Evolutionary conservation across 768 basidiomycete genomes (phyloP), one percentile per base, ranked within the genome.

Genomic region (Galerina marginata): DNA sequence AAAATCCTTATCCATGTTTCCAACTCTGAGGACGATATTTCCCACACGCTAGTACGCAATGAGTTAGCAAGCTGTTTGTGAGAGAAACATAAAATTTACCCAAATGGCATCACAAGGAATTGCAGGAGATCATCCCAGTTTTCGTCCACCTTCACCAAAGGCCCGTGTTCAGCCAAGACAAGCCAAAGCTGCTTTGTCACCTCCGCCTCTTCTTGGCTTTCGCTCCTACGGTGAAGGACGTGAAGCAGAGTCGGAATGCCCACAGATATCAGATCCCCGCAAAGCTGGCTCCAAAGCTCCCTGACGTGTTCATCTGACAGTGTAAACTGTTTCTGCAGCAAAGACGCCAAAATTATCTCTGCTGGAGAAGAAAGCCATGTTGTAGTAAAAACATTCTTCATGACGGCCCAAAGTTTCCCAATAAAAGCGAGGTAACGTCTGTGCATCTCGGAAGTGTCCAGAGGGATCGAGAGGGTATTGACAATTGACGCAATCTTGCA

Each of bases 181-280:
- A 58, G 67, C 88, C 88, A 89, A 20, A 87, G 68, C 48, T 79
- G 74, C 36, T 81, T 79, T 29, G 74, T 76, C 38, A 77, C 68
- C 42, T 79, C 74, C 48, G 65, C 61, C 15, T 66, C 76, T 47
- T 64, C 68, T 26, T 64, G 67, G 51, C 61, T 63, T 29, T 73
- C 72, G n/a, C 66, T 69, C 16, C 65, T 66, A 15, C 65, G 65
- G 26, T 68, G 72, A 29, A 80, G 51, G 29, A 75, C 69, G 37
- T 74, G 68, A 40, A 84, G 60, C 44, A 83, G 65, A 1, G 75
- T 72, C 16, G 81, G 78, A 11, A 79, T 67, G 25, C 78, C 80
- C 1, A 73, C 64, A 2, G 75, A 74, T 37, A 87, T 72, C 16
- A 89, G 73, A 54, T 79, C 75, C 9, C 74, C 72, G 59, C 85